Evolutionary conservation across 495 filamentous ascomycete genomes (phyloP).

Genomic region (Apodospora peruviana): DNA sequence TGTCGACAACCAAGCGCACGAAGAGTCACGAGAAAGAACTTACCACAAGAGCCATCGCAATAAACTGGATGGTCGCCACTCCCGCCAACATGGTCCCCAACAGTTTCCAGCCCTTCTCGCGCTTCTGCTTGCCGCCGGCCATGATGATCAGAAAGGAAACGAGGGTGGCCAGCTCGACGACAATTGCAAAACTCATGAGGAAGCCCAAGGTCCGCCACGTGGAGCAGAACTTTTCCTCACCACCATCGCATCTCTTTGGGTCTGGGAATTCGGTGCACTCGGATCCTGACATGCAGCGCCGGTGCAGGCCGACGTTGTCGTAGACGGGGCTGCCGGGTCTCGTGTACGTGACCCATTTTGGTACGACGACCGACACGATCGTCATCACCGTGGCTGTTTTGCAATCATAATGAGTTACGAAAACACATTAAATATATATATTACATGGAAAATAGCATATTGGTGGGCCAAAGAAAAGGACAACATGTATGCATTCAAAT

Average conservation of each 20-base stretch:
- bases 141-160: slow-evolving; percentile 71
- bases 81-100: slow-evolving; percentile 57
- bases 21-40: slow-evolving; percentile 30
- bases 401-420: neutral
- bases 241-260: neutral
- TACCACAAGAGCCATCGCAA: slow-evolving; percentile 73
- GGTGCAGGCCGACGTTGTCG: slow-evolving; percentile 75
- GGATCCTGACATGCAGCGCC: slow-evolving; percentile 54
- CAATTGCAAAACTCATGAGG: slow-evolving; percentile 73
- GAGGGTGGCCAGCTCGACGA: slow-evolving; percentile 68
- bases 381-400: slow-evolving; percentile 68
- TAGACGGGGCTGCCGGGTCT: slow-evolving; percentile 45
- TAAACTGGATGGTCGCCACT: slow-evolving; percentile 57
- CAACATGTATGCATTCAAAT: neutral
- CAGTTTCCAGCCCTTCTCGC: slow-evolving; percentile 73
- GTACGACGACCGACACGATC: slow-evolving; percentile 64
- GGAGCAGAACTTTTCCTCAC: slow-evolving; percentile 76
- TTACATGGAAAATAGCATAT: neutral
- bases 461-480: neutral
- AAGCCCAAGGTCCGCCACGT: slow-evolving; percentile 89
- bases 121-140: slow-evolving; percentile 66
- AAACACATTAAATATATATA: neutral
- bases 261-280: slow-evolving; percentile 46
- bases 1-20: slow-evolving; percentile 1
- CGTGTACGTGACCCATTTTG: slow-evolving; percentile 75